phyloP scores from a whole-genome alignment of 2,329 filamentous ascomycete genomes.

The Exophiala dermatitidis region DNA sequence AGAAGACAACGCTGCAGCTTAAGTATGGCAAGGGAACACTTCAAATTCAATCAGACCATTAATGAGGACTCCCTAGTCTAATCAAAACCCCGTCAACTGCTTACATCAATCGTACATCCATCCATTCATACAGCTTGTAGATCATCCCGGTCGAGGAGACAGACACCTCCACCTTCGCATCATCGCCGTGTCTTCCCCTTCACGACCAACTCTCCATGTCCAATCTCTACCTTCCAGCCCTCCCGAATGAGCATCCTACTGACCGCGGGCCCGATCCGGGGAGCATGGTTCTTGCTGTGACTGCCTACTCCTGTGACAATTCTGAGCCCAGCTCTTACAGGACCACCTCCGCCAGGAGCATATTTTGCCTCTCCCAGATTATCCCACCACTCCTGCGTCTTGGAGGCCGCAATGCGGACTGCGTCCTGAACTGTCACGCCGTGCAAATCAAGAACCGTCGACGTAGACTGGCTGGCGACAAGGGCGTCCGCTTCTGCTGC shows the following conservation, averaged over 20 bases:
- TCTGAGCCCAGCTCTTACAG: conserved; percentile 53
- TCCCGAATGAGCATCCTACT: conserved; percentile 64
- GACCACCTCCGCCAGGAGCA: conserved; percentile 37
- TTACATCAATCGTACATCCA: background rate
- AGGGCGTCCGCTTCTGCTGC: conserved; percentile 63
- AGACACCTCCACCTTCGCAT: background rate
- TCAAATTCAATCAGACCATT: background rate
- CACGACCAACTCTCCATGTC: conserved; percentile 63
- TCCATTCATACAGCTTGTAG: background rate
- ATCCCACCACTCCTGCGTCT: conserved; percentile 69
- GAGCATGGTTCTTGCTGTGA: conserved; percentile 70
- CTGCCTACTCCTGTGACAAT: conserved; percentile 75
- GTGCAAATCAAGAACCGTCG: conserved; percentile 65
- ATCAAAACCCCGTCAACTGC: background rate
- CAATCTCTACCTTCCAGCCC: conserved; percentile 74
- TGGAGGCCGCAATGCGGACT: conserved; percentile 64
- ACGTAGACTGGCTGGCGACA: conserved; percentile 60
- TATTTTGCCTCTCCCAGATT: conserved; percentile 58
- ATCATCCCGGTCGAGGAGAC: background rate
- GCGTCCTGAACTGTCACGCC: conserved; percentile 75
- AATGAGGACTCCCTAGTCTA: background rate
- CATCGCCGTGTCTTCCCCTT: conserved; percentile 45
- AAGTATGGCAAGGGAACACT: background rate
- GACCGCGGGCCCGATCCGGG: conserved; percentile 72
- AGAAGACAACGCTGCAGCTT: background rate